phyloP scores from a whole-genome alignment of 2,329 filamentous ascomycete species.

The Cercospora berteroae region DNA sequence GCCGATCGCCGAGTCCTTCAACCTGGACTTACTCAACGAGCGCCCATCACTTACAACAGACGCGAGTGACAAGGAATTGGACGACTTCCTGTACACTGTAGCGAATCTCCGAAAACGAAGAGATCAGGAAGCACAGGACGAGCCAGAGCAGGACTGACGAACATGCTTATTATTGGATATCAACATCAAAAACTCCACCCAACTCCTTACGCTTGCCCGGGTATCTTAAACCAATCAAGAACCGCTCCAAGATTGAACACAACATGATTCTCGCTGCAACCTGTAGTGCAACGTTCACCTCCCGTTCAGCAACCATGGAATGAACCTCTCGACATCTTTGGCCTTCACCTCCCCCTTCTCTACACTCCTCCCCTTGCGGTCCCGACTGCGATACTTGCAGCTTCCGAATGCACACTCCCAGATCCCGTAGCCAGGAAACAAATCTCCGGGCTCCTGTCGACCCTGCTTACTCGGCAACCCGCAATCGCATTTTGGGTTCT shows the following conservation, averaged over 20 bases:
- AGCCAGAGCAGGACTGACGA: conserved; percentile 2
- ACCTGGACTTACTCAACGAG: conserved; percentile 24
- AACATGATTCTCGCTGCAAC: background rate
- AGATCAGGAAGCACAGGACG: conserved; percentile 11
- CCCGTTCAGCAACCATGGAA: conserved; percentile 23
- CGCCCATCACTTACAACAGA: conserved; percentile 18
- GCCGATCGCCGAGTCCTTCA: conserved; percentile 1
- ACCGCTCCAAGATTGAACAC: background rate
- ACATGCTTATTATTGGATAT: background rate
- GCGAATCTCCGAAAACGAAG: conserved; percentile 52
- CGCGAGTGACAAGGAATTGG: conserved; percentile 41
- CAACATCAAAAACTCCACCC: background rate
- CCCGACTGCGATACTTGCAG: conserved; percentile 24
- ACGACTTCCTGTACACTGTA: conserved; percentile 48
- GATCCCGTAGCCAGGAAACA: conserved; percentile 22
- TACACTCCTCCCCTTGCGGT: conserved; percentile 23
- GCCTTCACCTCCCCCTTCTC: conserved; percentile 22
- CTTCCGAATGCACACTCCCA: conserved; percentile 24
- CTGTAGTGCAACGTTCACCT: background rate
- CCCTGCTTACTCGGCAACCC: conserved; percentile 19
- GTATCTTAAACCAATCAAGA: conserved; percentile 7
- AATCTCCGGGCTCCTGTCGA: background rate
- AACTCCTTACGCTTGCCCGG: conserved; percentile 7
- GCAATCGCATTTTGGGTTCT: conserved; percentile 24
- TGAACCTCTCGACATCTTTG: conserved; percentile 23